These are phyloP conservation scores for Yamadazyma friedrichii DNA, from an alignment of 1,139 yeast genomes.

Conservation along the genomic window DNA sequence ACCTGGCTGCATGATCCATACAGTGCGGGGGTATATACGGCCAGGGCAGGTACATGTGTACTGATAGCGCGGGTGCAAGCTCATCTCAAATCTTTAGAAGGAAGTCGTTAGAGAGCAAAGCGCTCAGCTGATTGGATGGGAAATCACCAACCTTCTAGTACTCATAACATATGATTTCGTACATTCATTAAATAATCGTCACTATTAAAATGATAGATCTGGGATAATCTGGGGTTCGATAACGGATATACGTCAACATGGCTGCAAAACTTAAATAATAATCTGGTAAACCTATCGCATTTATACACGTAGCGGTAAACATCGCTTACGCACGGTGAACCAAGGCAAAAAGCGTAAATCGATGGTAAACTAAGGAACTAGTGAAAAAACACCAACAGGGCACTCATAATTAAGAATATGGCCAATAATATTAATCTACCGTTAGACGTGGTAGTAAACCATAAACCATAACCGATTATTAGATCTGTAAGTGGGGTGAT, in stretches of 20 bases:
- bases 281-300: constrained; percentile 1
- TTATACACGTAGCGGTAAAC: constrained; percentile 11
- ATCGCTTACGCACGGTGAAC: constrained; percentile 13
- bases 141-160: too few species aligned
- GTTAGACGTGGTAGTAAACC: constrained; percentile 34
- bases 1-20: neutral
- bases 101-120: constrained; percentile 8
- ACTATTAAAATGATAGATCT: neutral
- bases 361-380: neutral
- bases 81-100: constrained; percentile 6
- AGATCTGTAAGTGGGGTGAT: constrained; percentile 34
- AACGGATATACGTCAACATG: neutral
- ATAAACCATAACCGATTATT: constrained; percentile 39
- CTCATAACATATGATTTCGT: neutral
- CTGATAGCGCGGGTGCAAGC: constrained; percentile 1
- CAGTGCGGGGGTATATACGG: neutral
- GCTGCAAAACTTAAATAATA: neutral
- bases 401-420: constrained; percentile 7
- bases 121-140: neutral
- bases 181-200: constrained; percentile 1
- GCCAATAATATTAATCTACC: constrained; percentile 34
- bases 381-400: constrained; percentile 7
- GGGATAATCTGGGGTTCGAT: too few species aligned
- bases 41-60: neutral
- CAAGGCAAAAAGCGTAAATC: neutral